phyloP scores from a whole-genome alignment of 352 stramenopile species.

The Lagenidium sp. region DNA sequence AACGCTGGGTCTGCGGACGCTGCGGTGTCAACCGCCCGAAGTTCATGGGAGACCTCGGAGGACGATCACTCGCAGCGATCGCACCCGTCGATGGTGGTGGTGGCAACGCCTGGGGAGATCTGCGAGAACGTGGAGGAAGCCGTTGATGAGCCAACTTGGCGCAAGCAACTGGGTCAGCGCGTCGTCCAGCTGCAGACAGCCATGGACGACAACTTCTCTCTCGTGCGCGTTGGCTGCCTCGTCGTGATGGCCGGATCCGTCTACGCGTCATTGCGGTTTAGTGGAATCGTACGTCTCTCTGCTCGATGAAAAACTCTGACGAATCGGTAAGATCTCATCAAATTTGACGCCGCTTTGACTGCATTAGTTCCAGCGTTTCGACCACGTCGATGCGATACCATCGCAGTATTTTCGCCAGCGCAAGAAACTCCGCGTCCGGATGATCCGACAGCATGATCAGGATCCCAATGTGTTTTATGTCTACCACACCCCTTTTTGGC shows the following conservation, averaged over 20 bases:
- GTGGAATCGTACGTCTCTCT: slow-evolving; percentile 29
- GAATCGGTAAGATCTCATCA: too few relatives aligned
- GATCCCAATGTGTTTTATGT: slow-evolving; percentile 77
- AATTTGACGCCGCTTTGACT: too few relatives aligned
- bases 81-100: too few relatives aligned
- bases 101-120: slow-evolving; percentile 2
- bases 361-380: slow-evolving; percentile 32
- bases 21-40: too few relatives aligned
- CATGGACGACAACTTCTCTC: slow-evolving; percentile 59
- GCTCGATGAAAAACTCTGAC: neutral
- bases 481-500: slow-evolving; percentile 68
- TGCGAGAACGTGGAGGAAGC: slow-evolving; percentile 1
- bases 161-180: slow-evolving; percentile 2
- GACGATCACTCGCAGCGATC: too few relatives aligned
- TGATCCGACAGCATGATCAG: slow-evolving; percentile 49
- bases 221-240: slow-evolving; percentile 51
- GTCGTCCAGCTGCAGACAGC: slow-evolving; percentile 15
- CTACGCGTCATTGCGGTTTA: slow-evolving; percentile 34
- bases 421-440: slow-evolving; percentile 65
- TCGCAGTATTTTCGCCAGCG: slow-evolving; percentile 48
- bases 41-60: too few relatives aligned
- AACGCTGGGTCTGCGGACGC: too few relatives aligned
- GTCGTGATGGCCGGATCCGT: slow-evolving; percentile 33
- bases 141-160: slow-evolving; percentile 9
- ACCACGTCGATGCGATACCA: slow-evolving; percentile 50